phyloP scores from a whole-genome alignment of 2,329 filamentous ascomycete genomes.

The Neopestalotiopsis rosae region DNA sequence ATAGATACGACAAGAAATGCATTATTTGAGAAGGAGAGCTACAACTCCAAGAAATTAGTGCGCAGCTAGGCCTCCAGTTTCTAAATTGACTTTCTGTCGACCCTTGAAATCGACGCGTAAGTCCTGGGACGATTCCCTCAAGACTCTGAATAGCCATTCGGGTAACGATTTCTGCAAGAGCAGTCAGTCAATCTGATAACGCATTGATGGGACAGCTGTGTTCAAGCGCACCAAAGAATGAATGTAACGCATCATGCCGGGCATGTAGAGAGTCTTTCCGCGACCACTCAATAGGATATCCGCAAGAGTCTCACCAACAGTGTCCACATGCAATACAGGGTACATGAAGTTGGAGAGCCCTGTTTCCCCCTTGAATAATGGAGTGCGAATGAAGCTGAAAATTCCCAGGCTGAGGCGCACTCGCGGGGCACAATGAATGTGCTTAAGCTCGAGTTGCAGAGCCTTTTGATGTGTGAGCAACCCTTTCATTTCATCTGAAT shows the following conservation, averaged over 20 bases:
- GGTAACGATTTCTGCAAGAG: background rate
- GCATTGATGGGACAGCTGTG: background rate
- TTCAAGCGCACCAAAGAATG: background rate
- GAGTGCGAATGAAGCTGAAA: conserved; percentile 7
- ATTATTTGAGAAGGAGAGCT: too few relatives aligned
- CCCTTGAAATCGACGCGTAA: background rate
- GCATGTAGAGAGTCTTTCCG: background rate
- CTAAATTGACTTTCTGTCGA: background rate
- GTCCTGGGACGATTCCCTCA: background rate
- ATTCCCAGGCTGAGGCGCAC: background rate
- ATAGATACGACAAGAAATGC: too few relatives aligned
- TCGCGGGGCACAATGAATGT: background rate
- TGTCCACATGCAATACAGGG: background rate
- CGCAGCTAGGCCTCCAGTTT: background rate
- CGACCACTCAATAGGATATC: background rate
- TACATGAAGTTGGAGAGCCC: background rate
- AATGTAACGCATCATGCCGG: background rate
- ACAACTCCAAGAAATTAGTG: background rate
- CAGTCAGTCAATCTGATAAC: background rate
- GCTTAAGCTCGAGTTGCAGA: background rate
- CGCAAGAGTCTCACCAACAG: background rate
- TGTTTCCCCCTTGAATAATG: conserved; percentile 1
- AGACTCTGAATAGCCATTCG: background rate
- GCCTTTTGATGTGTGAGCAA: background rate
- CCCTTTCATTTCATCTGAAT: too few relatives aligned